Percentiles rank a stretch among this genome's conserved stretches.
phyloP scores from a whole-genome alignment of 1,139 yeast species.

The Casaregolazyma lundiana region DNA sequence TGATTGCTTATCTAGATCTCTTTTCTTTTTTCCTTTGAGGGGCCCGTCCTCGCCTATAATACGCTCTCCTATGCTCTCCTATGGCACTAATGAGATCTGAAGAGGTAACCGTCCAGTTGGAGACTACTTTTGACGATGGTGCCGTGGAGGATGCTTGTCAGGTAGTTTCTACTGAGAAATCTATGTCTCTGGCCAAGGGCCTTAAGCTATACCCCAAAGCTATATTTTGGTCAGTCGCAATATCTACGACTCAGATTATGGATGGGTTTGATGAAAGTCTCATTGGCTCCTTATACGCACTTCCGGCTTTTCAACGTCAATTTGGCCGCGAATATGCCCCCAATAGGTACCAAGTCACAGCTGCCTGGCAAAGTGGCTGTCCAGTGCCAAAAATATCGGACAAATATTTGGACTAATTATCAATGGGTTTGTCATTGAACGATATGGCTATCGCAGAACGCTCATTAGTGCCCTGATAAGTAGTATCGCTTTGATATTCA shows the following conservation, averaged over 20 bases:
- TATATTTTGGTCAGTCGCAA: slow-evolving; percentile 40
- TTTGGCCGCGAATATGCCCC: slow-evolving; percentile 13
- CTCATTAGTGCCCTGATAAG: slow-evolving; percentile 29
- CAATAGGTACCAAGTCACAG: slow-evolving; percentile 7
- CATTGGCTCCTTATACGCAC: slow-evolving; percentile 30
- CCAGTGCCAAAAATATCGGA: slow-evolving; percentile 10
- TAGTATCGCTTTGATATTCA: slow-evolving; percentile 34
- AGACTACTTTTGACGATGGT: too few species aligned
- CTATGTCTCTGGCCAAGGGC: too few species aligned
- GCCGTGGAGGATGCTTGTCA: too few species aligned
- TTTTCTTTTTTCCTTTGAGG: too few species aligned
- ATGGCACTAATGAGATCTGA: too few species aligned
- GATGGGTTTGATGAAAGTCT: slow-evolving; percentile 44
- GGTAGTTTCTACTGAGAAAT: too few species aligned
- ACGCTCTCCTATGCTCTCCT: too few species aligned
- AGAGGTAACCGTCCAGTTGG: too few species aligned
- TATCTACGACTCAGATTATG: slow-evolving; percentile 41
- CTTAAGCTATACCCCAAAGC: slow-evolving; percentile 40
- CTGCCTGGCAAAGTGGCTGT: slow-evolving; percentile 10
- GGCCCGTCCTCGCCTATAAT: too few species aligned
- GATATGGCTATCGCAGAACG: slow-evolving; percentile 44
- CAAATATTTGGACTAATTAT: slow-evolving; percentile 22
- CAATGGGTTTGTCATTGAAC: slow-evolving; percentile 32
- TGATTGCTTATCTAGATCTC: too few species aligned
- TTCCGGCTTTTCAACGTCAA: slow-evolving; percentile 9